phyloP scores from a whole-genome alignment of 768 basidiomycete species.

The Boletus rubescentipes region DNA sequence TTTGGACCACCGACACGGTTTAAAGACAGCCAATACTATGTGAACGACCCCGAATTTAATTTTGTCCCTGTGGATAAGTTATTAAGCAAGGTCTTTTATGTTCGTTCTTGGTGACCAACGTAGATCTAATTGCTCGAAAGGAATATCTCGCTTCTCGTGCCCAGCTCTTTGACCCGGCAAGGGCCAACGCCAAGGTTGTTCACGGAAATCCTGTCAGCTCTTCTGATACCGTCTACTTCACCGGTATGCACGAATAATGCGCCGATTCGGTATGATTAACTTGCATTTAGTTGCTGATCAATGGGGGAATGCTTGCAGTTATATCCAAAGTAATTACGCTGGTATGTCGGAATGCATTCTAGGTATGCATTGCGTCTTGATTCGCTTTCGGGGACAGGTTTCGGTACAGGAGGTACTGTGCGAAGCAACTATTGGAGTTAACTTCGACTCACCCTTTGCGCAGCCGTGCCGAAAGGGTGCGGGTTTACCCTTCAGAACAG shows the following conservation, averaged over 20 bases:
- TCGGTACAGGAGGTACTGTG: conserved; percentile 77
- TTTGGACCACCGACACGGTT: background rate
- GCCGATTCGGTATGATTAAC: background rate
- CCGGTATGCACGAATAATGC: conserved; percentile 46
- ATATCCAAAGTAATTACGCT: conserved; percentile 85
- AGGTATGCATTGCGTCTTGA: background rate
- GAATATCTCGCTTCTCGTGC: conserved; percentile 83
- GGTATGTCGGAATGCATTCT: conserved; percentile 41
- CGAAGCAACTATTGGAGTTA: background rate
- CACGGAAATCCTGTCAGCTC: conserved; percentile 82
- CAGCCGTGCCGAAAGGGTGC: conserved; percentile 89
- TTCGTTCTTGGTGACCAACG: background rate
- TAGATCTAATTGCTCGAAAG: conserved; percentile 39
- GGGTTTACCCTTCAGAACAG: conserved; percentile 98
- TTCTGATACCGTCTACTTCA: conserved; percentile 94
- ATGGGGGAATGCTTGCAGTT: conserved; percentile 89
- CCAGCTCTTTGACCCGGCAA: conserved; percentile 68
- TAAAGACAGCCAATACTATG: conserved; percentile 82
- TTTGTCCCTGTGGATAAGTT: conserved; percentile 80
- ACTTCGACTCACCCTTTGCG: conserved; percentile 5
- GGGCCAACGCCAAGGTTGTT: conserved; percentile 61
- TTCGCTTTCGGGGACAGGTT: conserved; percentile 46
- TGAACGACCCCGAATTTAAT: conserved; percentile 83
- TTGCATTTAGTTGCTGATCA: conserved; percentile 67
- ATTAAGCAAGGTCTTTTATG: conserved; percentile 66